Conservation (phyloP, 768 basidiomycete species). For the Phaffia australis region DNA sequence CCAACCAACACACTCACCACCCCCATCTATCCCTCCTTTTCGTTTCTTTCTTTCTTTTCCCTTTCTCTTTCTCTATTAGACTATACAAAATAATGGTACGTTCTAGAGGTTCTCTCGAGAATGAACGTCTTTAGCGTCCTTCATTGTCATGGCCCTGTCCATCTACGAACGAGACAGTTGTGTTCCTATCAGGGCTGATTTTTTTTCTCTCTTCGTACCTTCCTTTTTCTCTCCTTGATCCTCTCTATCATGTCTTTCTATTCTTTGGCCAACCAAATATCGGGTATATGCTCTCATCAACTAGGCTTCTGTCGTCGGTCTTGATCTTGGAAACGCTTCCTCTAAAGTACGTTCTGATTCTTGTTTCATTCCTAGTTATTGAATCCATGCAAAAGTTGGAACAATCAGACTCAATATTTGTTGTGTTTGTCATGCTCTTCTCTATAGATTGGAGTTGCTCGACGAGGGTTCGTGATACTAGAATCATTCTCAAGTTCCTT, state of each 20-base stretch:
- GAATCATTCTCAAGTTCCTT: neutral
- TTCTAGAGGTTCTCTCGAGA: neutral
- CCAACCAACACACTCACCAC: neutral
- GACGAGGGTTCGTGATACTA: conserved; percentile 49
- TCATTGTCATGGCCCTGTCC: too few species aligned
- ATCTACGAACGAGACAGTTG: neutral
- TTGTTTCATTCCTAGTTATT: conserved; percentile 20
- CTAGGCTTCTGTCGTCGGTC: conserved; percentile 59
- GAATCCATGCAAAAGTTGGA: conserved; percentile 13
- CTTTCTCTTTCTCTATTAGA: conserved; percentile 10
- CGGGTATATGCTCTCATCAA: neutral
- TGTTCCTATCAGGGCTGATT: neutral
- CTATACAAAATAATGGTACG: conserved; percentile 9
- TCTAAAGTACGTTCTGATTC: conserved; percentile 54
- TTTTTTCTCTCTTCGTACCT: neutral
- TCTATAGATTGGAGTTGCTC: conserved; percentile 77
- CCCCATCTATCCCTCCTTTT: neutral
- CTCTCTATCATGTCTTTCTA: too few species aligned
- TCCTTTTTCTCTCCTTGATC: neutral
- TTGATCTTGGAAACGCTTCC: conserved; percentile 82
- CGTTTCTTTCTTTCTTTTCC: conserved; percentile 1
- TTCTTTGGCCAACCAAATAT: neutral
- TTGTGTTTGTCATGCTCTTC: conserved; percentile 27
- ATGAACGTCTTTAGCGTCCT: neutral
- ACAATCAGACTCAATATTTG: conserved; percentile 14